Evolutionary conservation across 768 basidiomycete species (phyloP), one percentile per base, ranked within the genome.

Genomic region (Glaciozyma martinii): DNA sequence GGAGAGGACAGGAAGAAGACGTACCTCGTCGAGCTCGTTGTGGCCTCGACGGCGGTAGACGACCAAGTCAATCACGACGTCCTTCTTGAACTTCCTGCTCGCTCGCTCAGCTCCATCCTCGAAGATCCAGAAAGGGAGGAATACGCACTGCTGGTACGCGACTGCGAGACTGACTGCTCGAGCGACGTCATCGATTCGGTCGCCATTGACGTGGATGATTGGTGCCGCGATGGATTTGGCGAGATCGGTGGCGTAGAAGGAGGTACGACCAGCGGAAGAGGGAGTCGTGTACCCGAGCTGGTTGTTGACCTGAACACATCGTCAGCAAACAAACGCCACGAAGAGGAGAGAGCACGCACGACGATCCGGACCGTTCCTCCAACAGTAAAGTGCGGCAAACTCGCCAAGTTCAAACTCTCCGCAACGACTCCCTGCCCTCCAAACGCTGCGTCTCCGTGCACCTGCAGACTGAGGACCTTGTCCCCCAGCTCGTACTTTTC

Each of bases 391-490:
- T 93, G 91, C 2, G 92, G 92, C 37, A 95, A 78, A 72, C 58
- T 67, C 85, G 89, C 91, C 61, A 94, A 77, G 8, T 90, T 89
- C 40, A 95, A 80, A 23, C 82, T 81, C 76, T 94, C 92, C 85
- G 90, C 92, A 23, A 92, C 83, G 7, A 94, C 81, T 3, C 92
- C 91, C 75, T 94, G 92, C 0, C 91, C 92, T 0, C 87, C 82
- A 73, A 94, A 93, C 63, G 87, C 89, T 1, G 89, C 90, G 75
- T 95, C 92, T 4, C 92, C 92, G 68, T 94, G 92, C 55, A 95
- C 76, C 72, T 92, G 89, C 0, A 94, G 86, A 67, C 87, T 90
- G 83, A 94, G 86, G 4, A 86, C 92, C 71, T 81, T 82, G 74
- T 86, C 84, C 1, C 88, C 81, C 0, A 82, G 76, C 66, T 72